These are phyloP conservation scores for Annulohypoxylon moriforme DNA, from an alignment of 495 filamentous ascomycete genomes.

Conservation along the genomic window DNA sequence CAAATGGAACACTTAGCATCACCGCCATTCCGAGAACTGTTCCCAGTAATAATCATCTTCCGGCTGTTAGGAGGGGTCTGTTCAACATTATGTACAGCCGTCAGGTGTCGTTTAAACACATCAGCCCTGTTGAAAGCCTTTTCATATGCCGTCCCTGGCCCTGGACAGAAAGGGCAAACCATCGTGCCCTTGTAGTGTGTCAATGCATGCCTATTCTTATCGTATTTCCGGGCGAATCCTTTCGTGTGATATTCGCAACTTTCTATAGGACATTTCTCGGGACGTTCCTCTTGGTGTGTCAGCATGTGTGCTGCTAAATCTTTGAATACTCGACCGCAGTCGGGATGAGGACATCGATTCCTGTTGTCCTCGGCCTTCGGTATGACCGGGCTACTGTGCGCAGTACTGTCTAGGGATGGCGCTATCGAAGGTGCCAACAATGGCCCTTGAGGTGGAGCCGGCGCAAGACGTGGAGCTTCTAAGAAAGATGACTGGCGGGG, in stretches of 20 bases:
- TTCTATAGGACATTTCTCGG: conserved; percentile 95
- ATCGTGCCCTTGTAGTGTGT: conserved; percentile 99
- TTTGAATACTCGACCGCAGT: conserved; percentile 90
- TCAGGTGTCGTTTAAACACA: conserved; percentile 98
- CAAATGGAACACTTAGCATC: conserved; percentile 98
- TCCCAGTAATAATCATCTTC: conserved; percentile 76
- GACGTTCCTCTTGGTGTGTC: conserved; percentile 92
- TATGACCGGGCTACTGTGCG: conserved; percentile 47
- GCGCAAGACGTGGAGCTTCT: conserved; percentile 57
- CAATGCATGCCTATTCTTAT: conserved; percentile 96
- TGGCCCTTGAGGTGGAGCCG: conserved; percentile 52
- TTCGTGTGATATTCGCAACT: conserved; percentile 97
- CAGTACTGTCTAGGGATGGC: conserved; percentile 46
- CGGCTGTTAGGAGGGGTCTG: conserved; percentile 96
- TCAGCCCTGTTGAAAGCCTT: conserved; percentile 99
- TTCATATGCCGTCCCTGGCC: conserved; percentile 89
- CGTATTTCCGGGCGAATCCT: conserved; percentile 97
- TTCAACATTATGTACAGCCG: conserved; percentile 93
- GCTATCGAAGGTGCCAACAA: conserved; percentile 46
- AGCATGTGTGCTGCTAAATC: conserved; percentile 96
- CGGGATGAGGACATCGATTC: conserved; percentile 77
- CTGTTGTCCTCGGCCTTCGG: conserved; percentile 48
- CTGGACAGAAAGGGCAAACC: conserved; percentile 98
- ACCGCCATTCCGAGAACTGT: conserved; percentile 67
- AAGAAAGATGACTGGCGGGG: conserved; percentile 55